These are phyloP conservation scores for Penicillium sp. DNA, from an alignment of 2,329 filamentous ascomycete genomes.

Conservation along the genomic window DNA sequence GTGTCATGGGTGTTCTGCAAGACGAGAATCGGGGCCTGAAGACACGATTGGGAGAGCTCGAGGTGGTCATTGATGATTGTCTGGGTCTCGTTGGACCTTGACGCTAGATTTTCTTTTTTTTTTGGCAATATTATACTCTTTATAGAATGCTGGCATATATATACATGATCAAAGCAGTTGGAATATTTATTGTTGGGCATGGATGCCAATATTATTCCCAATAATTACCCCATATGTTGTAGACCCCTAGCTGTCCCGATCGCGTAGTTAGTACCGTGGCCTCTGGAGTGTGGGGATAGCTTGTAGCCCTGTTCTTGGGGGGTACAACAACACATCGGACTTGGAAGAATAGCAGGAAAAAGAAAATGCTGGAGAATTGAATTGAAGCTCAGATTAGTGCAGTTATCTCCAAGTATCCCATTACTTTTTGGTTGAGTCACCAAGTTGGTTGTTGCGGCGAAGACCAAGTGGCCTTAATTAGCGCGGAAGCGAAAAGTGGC, in stretches of 20 bases:
- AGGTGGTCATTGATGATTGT: constrained; percentile 57
- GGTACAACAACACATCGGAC: constrained; percentile 2
- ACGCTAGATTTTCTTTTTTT: constrained; percentile 5
- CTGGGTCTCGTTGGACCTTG: constrained; percentile 52
- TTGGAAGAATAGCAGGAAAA: neutral
- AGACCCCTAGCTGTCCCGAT: constrained; percentile 1
- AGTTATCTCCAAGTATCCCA: neutral
- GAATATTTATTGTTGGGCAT: neutral
- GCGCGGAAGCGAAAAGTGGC: constrained; percentile 41
- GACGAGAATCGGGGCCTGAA: constrained; percentile 57
- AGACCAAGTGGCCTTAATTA: constrained; percentile 44
- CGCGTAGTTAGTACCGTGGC: constrained; percentile 13
- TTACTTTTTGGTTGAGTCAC: constrained; percentile 16
- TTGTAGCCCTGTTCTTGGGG: neutral
- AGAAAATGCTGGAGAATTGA: neutral
- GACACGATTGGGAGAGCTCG: constrained; percentile 53
- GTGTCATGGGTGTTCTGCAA: constrained; percentile 52
- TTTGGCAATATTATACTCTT: constrained; percentile 7
- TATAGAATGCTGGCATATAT: constrained; percentile 11
- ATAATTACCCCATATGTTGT: constrained; percentile 3
- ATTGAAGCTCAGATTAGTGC: neutral
- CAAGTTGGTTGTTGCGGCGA: constrained; percentile 25
- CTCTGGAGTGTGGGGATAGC: constrained; percentile 14
- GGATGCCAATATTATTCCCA: neutral
- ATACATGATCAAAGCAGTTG: neutral